Evolutionary conservation across 2,329 filamentous ascomycete species (phyloP).

Genomic region (Curvularia hawaiiensis): DNA sequence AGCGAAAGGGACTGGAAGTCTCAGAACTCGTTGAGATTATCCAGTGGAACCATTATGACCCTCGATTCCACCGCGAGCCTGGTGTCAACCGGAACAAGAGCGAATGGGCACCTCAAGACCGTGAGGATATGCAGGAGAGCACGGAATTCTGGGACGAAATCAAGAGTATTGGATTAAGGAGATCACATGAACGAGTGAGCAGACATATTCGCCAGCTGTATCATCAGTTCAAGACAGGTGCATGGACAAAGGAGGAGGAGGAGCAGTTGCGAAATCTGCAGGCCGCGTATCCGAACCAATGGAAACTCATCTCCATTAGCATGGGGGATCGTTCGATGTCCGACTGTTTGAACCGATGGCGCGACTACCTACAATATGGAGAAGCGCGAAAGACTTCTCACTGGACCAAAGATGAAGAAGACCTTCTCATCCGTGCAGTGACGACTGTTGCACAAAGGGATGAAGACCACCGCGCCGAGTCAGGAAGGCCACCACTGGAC

Average conservation of each 20-base stretch:
- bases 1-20: constrained; percentile 21
- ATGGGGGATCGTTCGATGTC: constrained; percentile 67
- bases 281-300: constrained; percentile 59
- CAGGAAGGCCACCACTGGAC: constrained; percentile 29
- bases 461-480: constrained; percentile 31
- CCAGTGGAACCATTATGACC: constrained; percentile 18
- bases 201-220: constrained; percentile 64
- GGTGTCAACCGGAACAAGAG: background rate
- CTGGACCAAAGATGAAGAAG: constrained; percentile 68
- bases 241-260: constrained; percentile 67
- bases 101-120: constrained; percentile 5
- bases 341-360: constrained; percentile 72
- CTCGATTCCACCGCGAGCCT: background rate
- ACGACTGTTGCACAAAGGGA: constrained; percentile 59
- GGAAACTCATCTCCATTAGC: constrained; percentile 64
- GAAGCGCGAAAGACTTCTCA: constrained; percentile 57
- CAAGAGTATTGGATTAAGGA: constrained; percentile 37
- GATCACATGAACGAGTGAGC: constrained; percentile 42
- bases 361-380: constrained; percentile 68
- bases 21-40: constrained; percentile 29
- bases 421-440: constrained; percentile 58
- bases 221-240: constrained; percentile 67
- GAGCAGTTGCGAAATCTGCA: constrained; percentile 57
- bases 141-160: constrained; percentile 42
- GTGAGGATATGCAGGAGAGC: constrained; percentile 17